phyloP scores from a whole-genome alignment of 139 green algal species.

The Chlamydomonas sp. region DNA sequence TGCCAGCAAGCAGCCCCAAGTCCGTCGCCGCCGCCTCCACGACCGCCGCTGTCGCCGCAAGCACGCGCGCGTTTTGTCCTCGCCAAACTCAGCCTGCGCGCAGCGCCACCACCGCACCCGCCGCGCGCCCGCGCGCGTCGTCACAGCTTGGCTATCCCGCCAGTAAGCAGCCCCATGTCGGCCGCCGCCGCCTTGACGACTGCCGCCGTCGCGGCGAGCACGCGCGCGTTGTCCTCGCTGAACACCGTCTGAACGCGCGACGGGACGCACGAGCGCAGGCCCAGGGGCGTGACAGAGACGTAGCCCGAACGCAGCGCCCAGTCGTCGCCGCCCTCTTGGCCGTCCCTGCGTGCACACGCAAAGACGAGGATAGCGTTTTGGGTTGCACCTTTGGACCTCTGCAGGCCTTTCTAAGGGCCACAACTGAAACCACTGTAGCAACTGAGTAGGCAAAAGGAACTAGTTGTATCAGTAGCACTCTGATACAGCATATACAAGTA shows the following conservation, averaged over 20 bases:
- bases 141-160: background rate
- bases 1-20: background rate
- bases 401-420: no score
- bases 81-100: background rate
- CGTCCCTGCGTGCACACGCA: slow-evolving; percentile 31
- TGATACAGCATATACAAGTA: no score
- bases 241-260: background rate
- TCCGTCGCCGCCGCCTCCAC: background rate
- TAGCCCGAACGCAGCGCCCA: slow-evolving; percentile 55
- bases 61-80: background rate
- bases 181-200: background rate
- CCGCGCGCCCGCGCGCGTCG: no score
- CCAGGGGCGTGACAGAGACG: slow-evolving; percentile 52
- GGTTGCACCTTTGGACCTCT: no score
- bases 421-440: no score
- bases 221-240: background rate
- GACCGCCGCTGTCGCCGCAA: background rate
- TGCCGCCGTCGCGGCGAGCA: background rate
- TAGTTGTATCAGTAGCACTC: no score
- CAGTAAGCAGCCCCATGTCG: background rate
- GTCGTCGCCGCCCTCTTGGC: slow-evolving; percentile 42
- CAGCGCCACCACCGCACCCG: no score
- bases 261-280: slow-evolving; percentile 23
- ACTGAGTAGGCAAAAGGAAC: no score
- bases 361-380: no score